A percentile compares a stretch with the other conserved stretches of the same genome.
phyloP scores from a whole-genome alignment of 495 filamentous ascomycete species.

The Chaetomium tenue region DNA sequence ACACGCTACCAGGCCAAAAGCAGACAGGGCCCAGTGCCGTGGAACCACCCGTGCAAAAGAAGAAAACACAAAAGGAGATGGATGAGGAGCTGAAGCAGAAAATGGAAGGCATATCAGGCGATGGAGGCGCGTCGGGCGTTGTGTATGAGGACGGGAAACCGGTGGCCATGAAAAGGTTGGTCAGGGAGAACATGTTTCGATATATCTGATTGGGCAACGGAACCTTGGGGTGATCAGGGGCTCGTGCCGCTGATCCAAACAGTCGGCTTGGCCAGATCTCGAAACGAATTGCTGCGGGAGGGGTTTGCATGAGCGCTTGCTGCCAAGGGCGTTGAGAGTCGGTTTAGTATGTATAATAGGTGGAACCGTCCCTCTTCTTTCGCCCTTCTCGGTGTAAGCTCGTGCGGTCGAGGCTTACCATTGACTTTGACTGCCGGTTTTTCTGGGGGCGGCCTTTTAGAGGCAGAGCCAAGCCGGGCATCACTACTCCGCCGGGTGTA shows the following conservation, averaged over 20 bases:
- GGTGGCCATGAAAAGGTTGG: slow-evolving; percentile 72
- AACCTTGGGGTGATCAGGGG: too few relatives aligned
- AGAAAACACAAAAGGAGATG: slow-evolving; percentile 55
- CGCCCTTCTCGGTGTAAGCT: not conserved
- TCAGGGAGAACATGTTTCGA: slow-evolving; percentile 74
- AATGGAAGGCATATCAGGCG: slow-evolving; percentile 67
- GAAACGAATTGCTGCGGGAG: too few relatives aligned
- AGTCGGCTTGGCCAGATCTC: too few relatives aligned
- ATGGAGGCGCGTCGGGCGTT: slow-evolving; percentile 72
- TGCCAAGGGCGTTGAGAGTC: too few relatives aligned
- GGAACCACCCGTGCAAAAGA: not conserved
- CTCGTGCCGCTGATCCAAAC: too few relatives aligned
- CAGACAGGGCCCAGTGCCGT: not conserved
- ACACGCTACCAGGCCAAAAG: not conserved
- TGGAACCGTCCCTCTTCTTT: not conserved
- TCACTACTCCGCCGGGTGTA: slow-evolving; percentile 1
- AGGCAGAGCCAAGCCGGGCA: slow-evolving; percentile 11
- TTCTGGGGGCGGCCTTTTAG: not conserved
- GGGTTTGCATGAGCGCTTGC: too few relatives aligned
- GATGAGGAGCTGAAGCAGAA: slow-evolving; percentile 68
- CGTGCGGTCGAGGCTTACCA: not conserved
- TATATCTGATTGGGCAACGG: slow-evolving; percentile 27
- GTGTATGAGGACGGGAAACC: slow-evolving; percentile 78
- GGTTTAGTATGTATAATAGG: not conserved
- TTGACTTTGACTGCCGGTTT: not conserved